Percentiles rank a stretch among this genome's conserved stretches.
phyloP scores from a whole-genome alignment of 1,284 basidiomycete species.

The Microbotryum lychnidis-dioicae region DNA sequence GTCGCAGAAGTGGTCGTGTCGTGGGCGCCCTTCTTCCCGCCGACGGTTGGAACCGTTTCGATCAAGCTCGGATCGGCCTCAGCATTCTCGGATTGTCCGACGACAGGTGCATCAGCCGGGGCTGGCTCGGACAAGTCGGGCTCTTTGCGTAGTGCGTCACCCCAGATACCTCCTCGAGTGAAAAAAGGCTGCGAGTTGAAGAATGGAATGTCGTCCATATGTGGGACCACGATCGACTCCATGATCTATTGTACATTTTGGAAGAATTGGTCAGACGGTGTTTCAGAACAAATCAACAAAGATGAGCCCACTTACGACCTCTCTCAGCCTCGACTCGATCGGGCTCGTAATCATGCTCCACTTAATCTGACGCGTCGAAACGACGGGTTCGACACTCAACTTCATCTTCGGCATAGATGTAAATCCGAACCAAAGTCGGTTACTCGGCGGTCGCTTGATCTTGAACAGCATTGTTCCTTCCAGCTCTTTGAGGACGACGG shows the following conservation, averaged over 20 bases:
- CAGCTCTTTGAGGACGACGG: constrained; percentile 71
- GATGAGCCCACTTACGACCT: constrained; percentile 58
- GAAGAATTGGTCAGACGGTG: not conserved
- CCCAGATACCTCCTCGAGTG: constrained; percentile 83
- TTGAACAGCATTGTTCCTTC: constrained; percentile 85
- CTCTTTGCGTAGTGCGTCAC: constrained; percentile 50
- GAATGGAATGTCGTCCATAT: constrained; percentile 96
- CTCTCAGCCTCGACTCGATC: constrained; percentile 79
- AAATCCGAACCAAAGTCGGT: constrained; percentile 95
- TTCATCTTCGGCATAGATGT: constrained; percentile 85
- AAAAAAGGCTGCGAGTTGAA: constrained; percentile 58
- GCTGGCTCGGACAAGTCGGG: constrained; percentile 10
- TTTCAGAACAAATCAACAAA: not conserved
- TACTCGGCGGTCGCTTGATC: constrained; percentile 90
- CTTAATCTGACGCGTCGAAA: constrained; percentile 80
- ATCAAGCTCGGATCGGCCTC: not conserved
- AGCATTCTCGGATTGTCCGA: not conserved
- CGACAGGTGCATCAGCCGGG: constrained; percentile 5
- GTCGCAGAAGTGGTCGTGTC: not conserved
- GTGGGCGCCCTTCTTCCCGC: not conserved
- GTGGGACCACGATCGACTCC: constrained; percentile 88
- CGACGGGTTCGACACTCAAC: constrained; percentile 81
- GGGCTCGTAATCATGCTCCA: constrained; percentile 85
- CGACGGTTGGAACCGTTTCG: not conserved
- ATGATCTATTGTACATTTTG: constrained; percentile 52